Evolutionary conservation across 208 protist species (phyloP), one percentile per base, ranked within the genome.

Genomic region (Lotmaria passim): DNA sequence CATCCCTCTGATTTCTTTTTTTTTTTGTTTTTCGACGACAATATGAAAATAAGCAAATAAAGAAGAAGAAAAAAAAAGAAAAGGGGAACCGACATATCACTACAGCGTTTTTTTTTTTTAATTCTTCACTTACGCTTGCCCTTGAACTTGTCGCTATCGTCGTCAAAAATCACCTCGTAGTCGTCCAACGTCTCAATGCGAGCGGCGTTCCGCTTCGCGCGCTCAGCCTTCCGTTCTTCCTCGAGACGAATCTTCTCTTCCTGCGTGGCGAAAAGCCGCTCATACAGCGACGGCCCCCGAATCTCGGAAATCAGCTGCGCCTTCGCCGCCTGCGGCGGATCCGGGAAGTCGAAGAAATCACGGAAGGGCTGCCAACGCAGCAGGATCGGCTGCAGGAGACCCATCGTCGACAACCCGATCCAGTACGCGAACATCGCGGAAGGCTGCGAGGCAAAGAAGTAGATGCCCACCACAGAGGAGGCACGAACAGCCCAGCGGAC

Each of bases 381-480:
- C 28, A 96, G 55, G 21, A 96, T 63, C 5, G 91, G 91, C 83
- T 96, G 91, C 69, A 96, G 67, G 24, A 94, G 58, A 58, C 91
- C 91, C 1, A 81, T 86, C 6, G 75, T 86, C 0, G 91, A 96
- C 28, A 96, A 73, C 19, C 91, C 91, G 48, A 96, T 93, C 89
- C 91, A 96, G 79, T 96, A 96, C 12, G 85, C 86, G 58, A 94
- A 96, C 79, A 94, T 87, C n/a, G 88, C 86, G 7, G 91, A 55
- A 23, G 91, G 91, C 74, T 96, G 91, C 48, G 72, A 69, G 23
- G 86, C 73, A 59, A 93, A 91, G 59, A 92, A 82, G 71, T 93
- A 94, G n/a, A 96, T 79, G 15, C 86, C 86, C 19, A 90, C 71
- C 24, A 91, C 43, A 21, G 87, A 81, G 8, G 78, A 79, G 0